Evolutionary conservation across 805 yeast species (phyloP).

Genomic region (Saccharomycopsis javanensis): DNA sequence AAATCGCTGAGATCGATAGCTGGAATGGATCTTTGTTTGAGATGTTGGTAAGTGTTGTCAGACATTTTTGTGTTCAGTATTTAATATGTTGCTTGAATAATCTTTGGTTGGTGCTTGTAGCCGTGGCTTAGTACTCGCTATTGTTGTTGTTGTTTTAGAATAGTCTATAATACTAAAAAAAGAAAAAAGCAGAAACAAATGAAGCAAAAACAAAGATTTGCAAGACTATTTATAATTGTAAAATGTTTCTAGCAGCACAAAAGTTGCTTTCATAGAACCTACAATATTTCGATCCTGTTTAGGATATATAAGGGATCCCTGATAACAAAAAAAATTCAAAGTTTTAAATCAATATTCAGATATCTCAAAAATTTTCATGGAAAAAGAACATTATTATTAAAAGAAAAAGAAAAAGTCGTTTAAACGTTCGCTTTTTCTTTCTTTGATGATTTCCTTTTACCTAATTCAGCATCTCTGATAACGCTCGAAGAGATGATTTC

Average conservation of each 20-base stretch:
- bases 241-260: too few relatives aligned
- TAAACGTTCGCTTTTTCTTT: not conserved
- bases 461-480: not conserved
- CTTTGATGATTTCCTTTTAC: not conserved
- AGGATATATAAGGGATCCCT: not conserved
- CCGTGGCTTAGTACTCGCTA: too few relatives aligned
- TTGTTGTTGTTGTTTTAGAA: too few relatives aligned
- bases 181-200: too few relatives aligned
- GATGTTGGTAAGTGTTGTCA: not conserved
- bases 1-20: slow-evolving; percentile 25
- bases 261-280: too few relatives aligned
- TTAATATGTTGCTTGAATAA: not conserved
- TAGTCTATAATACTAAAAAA: too few relatives aligned
- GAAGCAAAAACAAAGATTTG: too few relatives aligned
- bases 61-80: not conserved
- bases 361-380: too few relatives aligned
- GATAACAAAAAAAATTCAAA: not conserved
- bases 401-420: not conserved
- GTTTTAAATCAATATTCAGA: not conserved
- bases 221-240: too few relatives aligned
- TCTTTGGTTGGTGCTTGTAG: not conserved
- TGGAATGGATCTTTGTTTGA: slow-evolving; percentile 21
- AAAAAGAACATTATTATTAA: not conserved
- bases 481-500: not conserved
- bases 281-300: too few relatives aligned